Conservation (phyloP, 2,329 filamentous ascomycete genomes). For the Penicillium nordicum region DNA sequence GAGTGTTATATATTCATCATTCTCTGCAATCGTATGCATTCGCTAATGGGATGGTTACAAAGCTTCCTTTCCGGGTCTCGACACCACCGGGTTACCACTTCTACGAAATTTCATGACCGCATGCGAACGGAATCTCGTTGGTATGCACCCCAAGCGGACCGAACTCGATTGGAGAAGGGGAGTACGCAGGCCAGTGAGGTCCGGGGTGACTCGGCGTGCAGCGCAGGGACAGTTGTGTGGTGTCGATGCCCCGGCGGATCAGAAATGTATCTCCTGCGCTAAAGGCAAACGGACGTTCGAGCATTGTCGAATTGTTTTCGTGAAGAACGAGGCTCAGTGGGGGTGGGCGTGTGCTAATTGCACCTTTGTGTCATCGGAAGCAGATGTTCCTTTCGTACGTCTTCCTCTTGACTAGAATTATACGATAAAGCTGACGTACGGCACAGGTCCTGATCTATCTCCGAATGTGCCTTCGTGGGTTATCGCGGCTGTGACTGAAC, state of each 20-base stretch:
- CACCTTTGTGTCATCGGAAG: neutral
- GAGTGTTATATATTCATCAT: no score
- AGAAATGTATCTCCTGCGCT: neutral
- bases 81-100: neutral
- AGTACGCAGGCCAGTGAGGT: neutral
- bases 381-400: neutral
- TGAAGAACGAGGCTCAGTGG: neutral
- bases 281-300: neutral
- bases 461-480: neutral
- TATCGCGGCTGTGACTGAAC: no score
- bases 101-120: neutral
- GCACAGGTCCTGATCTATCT: neutral
- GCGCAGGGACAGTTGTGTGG: neutral
- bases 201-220: neutral
- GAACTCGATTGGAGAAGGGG: neutral
- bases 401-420: neutral
- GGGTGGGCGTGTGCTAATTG: neutral
- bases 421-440: neutral
- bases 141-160: neutral
- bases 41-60: no score
- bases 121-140: neutral
- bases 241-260: neutral
- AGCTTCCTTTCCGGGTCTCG: neutral
- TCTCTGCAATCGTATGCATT: no score
- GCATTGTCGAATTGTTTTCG: neutral